Evolutionary conservation across 2,329 filamentous ascomycete genomes (phyloP).

Genomic region (Botryotinia convoluta): DNA sequence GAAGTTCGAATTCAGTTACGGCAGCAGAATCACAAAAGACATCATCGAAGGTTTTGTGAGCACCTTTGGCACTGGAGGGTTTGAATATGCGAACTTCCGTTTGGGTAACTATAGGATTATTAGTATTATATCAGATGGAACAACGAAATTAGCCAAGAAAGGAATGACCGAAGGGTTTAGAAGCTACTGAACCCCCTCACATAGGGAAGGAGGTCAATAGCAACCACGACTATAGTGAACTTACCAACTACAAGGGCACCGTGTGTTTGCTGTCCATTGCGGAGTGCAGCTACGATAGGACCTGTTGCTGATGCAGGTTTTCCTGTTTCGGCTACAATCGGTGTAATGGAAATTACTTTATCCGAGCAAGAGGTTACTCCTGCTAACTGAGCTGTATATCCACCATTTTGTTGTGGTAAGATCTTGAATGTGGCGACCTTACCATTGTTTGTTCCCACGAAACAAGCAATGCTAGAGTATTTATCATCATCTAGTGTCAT

Average conservation of each 20-base stretch:
- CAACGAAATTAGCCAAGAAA: neutral
- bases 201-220: neutral
- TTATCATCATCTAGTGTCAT: constrained; percentile 92
- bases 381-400: constrained; percentile 70
- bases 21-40: constrained; percentile 75
- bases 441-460: constrained; percentile 83
- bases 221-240: constrained; percentile 30
- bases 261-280: constrained; percentile 71
- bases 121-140: constrained; percentile 18
- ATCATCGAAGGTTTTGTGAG: constrained; percentile 84
- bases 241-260: constrained; percentile 75
- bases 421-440: constrained; percentile 89
- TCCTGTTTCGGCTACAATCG: constrained; percentile 77
- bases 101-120: constrained; percentile 49
- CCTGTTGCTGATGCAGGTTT: constrained; percentile 74
- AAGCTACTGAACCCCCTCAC: neutral
- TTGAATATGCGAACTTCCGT: constrained; percentile 83
- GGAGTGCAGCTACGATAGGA: constrained; percentile 69
- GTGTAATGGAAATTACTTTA: constrained; percentile 70
- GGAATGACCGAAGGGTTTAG: neutral
- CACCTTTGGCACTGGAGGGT: constrained; percentile 82
- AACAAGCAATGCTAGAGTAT: constrained; percentile 91
- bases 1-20: constrained; percentile 70
- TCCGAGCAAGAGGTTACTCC: constrained; percentile 68
- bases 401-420: constrained; percentile 65